Base-by-base conservation (phyloP, 208 protist species). In the Leishmania martiniquensis region DNA sequence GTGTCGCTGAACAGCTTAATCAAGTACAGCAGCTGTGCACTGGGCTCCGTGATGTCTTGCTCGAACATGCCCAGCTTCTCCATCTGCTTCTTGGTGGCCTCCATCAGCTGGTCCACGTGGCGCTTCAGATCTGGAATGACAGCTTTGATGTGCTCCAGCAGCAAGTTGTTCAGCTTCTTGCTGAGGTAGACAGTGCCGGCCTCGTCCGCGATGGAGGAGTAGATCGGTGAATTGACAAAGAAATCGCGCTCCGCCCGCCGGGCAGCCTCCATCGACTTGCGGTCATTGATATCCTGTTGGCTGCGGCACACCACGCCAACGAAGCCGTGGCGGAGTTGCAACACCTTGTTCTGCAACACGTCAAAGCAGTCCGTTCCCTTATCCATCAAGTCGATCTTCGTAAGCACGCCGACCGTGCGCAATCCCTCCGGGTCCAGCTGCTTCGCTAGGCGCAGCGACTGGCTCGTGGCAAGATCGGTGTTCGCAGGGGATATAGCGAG, bases 341-440 rank as follows among this genome's bases (percentile, higher is more conserved):
- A 80, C 29, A 99, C 85, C 52, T 95, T 91, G 44, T 98, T 98
- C 4, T 83, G 77, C 34, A 99, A 91, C 20, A 99, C 89, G 66
- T 99, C 98, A 37, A 97, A 80, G 52, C 97, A 98, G 87, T 99
- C 98, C 22, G 99, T 99, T 39, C 99, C 99, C 63, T 89, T 81
- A 77, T 99, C 97, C 99, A 99, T 99, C 20, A 99, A 83, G 83
- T 99, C 99, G 1, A 99, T 71, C 85, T 99, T 99, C 12, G 99
- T 99, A 7, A 99, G 80, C 15, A 99, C 99, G 65, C 99, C 99
- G 29, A 99, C 88, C 6, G 99, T 99, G 57, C 99, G 92, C 15
- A 98, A 47, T 63, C 99, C 98, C 29, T 99, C 90, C 2, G 99
- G 99, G 90, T 99, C 99, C 1, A 99, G 94, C 72, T 99, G 85